Percentiles rank a stretch among this genome's conserved stretches.
Evolutionary conservation across 2,329 filamentous ascomycete species (phyloP).

Genomic region (Dactylellina parvicollis): DNA sequence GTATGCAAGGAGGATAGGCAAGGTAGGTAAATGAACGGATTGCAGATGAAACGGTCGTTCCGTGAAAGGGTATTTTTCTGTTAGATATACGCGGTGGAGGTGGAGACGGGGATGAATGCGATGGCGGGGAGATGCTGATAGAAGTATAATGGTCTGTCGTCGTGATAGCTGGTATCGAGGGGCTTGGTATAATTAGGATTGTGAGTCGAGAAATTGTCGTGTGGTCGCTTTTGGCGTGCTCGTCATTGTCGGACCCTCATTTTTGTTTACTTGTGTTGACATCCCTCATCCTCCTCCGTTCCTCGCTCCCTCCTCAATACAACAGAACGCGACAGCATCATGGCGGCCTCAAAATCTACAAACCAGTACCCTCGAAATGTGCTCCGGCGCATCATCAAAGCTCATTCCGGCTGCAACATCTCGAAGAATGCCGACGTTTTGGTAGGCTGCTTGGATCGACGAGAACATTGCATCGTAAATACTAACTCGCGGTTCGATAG

Average conservation of each 20-base stretch:
- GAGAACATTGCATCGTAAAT: constrained; percentile 3
- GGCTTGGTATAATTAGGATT: not conserved
- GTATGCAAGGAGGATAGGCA: not conserved
- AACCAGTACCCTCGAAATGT: constrained; percentile 85
- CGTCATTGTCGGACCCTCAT: not conserved
- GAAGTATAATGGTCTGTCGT: not conserved
- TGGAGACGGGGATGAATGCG: not conserved
- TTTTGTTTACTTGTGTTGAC: constrained; percentile 30
- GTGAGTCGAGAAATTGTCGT: constrained; percentile 46
- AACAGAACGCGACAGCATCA: not conserved
- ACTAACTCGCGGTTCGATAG: constrained; percentile 22
- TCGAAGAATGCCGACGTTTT: constrained; percentile 88
- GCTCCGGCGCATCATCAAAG: constrained; percentile 89
- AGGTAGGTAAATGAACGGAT: not conserved
- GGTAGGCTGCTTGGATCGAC: constrained; percentile 65
- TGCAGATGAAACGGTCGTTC: constrained; percentile 3
- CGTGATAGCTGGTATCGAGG: not conserved
- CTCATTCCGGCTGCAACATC: constrained; percentile 80
- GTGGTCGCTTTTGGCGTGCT: constrained; percentile 28
- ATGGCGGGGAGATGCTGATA: not conserved
- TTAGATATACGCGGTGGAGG: not conserved
- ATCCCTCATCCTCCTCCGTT: not conserved
- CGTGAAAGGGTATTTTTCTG: not conserved
- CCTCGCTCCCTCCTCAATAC: not conserved
- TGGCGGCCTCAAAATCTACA: constrained; percentile 41